Conservation (phyloP, 2,329 filamentous ascomycete genomes). For the Trichoderma cornu-damae region DNA sequence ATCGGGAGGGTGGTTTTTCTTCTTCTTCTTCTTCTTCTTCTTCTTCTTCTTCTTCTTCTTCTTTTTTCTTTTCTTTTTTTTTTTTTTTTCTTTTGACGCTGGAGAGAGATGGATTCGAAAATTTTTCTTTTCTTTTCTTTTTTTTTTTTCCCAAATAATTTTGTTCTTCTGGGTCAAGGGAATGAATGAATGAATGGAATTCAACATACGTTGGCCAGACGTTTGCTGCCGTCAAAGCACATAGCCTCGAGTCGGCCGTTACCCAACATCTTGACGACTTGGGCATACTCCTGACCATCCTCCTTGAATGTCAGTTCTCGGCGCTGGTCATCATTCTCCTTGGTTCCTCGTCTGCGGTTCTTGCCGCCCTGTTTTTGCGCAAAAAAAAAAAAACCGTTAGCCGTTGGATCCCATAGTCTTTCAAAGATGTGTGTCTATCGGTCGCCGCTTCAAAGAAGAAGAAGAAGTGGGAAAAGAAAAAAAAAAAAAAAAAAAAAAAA, state of each 20-base stretch:
- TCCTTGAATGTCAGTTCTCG: conserved; percentile 98
- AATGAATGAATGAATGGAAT: too few relatives aligned
- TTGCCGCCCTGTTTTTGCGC: conserved; percentile 72
- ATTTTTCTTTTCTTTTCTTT: background rate
- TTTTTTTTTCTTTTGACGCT: background rate
- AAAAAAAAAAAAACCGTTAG: conserved; percentile 4
- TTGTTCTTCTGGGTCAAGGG: too few relatives aligned
- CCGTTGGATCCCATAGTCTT: background rate
- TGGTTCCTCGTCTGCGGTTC: conserved; percentile 97
- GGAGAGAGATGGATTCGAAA: background rate
- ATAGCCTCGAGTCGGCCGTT: conserved; percentile 89
- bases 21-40: too few relatives aligned
- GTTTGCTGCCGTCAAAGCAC: conserved; percentile 78
- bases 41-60: background rate
- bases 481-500: background rate
- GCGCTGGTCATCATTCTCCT: conserved; percentile 99
- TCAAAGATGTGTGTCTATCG: background rate
- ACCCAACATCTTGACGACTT: conserved; percentile 80
- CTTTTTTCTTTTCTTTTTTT: background rate
- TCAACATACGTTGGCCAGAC: conserved; percentile 38
- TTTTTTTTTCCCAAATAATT: background rate
- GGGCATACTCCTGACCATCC: conserved; percentile 70
- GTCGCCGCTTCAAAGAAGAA: background rate
- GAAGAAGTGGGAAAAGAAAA: too few relatives aligned
- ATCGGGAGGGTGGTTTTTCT: too few relatives aligned